Base-by-base conservation (phyloP, 805 yeast genomes). In the Wickerhamomyces bisporus region DNA sequence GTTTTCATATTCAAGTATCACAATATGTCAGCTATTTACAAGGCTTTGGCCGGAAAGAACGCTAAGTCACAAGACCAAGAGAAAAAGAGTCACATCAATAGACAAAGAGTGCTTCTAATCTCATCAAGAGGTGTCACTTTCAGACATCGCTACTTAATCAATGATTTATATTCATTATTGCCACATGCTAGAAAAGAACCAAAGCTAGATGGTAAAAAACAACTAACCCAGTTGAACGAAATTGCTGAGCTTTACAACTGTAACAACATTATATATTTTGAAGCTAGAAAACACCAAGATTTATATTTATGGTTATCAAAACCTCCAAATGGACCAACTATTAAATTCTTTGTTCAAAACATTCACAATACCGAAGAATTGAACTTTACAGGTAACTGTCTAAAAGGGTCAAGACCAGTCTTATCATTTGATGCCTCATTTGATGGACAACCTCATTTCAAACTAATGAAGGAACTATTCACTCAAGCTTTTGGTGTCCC, bases 181-280 rank as follows among this genome's bases (percentile, higher is more conserved):
- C 98, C 98, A 40, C 98, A 93, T 59, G 82, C 95, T 30, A 80
- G 96, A 61, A 91, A 89, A 58, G 98, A 93, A 65, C 95, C 97
- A 44, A 93, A 93, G 61, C 73, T 91, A 55, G 98, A 93, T 64
- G 81, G 89, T 41, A 93, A 93, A 65, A 86, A 89, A 60, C 86
- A 86, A 61, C 72, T 91, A 46, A 75, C 77, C 59, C 91, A 88
- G 61, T 73, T 93, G 43, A 93, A 93, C 57, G 98, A 93, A 67
- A 84, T 89, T 44, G 98, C 98, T 3, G 98, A 93, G 57, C 70
- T 93, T 47, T 88, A 91, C 75, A 93, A 93, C 71, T 93, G 98
- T 73, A 93, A 93, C 66, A 93, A 93, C 60, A 77, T 93, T 49
- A 69, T 88, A 60, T 93, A 84, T 61, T 93, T 93, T 60, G 98